Conservation (phyloP, 2,329 filamentous ascomycete species). For the Colletotrichum sp. region DNA sequence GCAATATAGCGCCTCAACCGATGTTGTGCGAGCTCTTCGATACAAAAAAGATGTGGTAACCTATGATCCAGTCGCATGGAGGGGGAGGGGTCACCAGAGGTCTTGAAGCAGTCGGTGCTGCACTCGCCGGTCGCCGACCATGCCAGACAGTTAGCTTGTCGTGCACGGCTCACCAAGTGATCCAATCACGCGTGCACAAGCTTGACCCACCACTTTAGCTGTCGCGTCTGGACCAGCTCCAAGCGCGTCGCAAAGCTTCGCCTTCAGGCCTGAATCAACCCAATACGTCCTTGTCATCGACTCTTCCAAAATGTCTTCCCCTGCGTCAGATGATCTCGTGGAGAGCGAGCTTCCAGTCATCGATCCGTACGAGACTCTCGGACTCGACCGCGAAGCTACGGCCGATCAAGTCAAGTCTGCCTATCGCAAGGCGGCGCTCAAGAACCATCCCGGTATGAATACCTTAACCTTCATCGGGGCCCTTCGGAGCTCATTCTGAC, state of each 20-base stretch:
- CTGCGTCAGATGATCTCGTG: constrained; percentile 54
- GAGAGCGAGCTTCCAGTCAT: constrained; percentile 66
- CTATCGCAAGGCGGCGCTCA: constrained; percentile 89
- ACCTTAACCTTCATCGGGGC: neutral
- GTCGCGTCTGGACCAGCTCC: constrained; percentile 12
- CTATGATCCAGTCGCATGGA: neutral
- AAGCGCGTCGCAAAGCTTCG: constrained; percentile 9
- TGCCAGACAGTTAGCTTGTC: neutral
- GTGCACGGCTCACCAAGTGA: neutral
- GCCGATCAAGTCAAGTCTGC: constrained; percentile 84
- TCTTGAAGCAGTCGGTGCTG: neutral
- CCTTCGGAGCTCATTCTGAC: neutral
- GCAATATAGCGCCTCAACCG: neutral
- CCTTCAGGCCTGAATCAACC: neutral
- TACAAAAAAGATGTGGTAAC: neutral
- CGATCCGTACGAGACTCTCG: constrained; percentile 82
- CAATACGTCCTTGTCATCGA: neutral
- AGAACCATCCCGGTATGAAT: constrained; percentile 77
- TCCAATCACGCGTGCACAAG: neutral
- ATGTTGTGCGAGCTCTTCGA: neutral
- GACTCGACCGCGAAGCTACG: constrained; percentile 72
- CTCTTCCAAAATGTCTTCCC: constrained; percentile 14
- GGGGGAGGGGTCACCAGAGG: neutral
- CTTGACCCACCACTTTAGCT: constrained; percentile 14
- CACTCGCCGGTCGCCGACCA: neutral